A percentile compares a stretch with the other conserved stretches of the same genome.
These are phyloP conservation scores for Colletotrichum lentis DNA, from an alignment of 2,329 filamentous ascomycete species.

Conservation along the genomic window DNA sequence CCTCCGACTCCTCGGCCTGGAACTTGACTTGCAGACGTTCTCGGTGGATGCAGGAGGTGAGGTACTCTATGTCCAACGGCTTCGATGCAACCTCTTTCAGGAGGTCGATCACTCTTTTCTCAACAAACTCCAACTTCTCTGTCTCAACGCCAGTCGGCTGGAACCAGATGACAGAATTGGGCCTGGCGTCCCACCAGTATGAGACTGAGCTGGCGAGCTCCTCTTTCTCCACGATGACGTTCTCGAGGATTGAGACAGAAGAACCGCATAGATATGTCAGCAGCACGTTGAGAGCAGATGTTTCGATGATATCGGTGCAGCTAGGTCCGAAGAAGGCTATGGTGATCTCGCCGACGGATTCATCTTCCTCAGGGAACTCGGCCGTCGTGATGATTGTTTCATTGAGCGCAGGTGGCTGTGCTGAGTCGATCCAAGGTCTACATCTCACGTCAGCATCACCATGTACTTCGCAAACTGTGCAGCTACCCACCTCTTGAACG, in stretches of 20 bases:
- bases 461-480: not conserved
- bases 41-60: constrained; percentile 85
- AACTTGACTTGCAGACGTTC: constrained; percentile 85
- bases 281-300: constrained; percentile 79
- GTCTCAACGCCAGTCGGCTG: constrained; percentile 87
- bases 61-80: constrained; percentile 87
- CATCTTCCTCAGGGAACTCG: constrained; percentile 95
- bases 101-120: constrained; percentile 84
- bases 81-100: constrained; percentile 82
- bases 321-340: constrained; percentile 88
- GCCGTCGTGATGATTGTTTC: constrained; percentile 79
- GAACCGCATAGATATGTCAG: constrained; percentile 91
- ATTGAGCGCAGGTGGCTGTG: constrained; percentile 75
- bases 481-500: constrained; percentile 70
- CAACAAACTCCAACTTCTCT: constrained; percentile 81
- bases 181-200: constrained; percentile 80
- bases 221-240: constrained; percentile 90
- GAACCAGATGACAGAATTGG: constrained; percentile 85
- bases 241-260: constrained; percentile 90
- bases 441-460: constrained; percentile 16
- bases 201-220: constrained; percentile 87
- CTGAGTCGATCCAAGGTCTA: constrained; percentile 87
- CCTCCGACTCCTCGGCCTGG: constrained; percentile 80
- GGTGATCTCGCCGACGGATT: constrained; percentile 87
- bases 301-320: constrained; percentile 73